phyloP scores from a whole-genome alignment of 208 protist species.

The Leishmania mexicana region DNA sequence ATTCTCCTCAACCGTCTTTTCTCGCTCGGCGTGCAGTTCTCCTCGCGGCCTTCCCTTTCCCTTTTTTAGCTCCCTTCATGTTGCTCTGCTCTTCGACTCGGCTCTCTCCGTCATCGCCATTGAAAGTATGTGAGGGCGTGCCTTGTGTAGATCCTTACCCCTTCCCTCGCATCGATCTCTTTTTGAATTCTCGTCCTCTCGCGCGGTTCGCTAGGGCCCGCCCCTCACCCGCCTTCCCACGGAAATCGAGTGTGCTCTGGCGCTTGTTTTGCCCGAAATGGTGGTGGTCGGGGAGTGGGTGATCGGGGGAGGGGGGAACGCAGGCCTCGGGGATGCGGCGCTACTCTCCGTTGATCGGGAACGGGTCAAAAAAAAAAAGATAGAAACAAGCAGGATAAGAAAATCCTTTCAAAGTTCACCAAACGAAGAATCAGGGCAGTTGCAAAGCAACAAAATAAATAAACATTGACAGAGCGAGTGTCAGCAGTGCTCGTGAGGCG shows the following conservation, averaged over 20 bases:
- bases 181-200: neutral
- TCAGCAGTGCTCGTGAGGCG: neutral
- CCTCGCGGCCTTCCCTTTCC: neutral
- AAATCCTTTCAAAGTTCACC: neutral
- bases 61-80: neutral
- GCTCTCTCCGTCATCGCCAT: neutral
- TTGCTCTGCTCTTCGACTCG: neutral
- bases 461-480: neutral
- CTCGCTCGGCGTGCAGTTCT: neutral
- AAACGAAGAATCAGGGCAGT: neutral
- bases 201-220: neutral
- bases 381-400: neutral
- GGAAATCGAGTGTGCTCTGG: neutral
- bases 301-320: neutral
- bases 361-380: neutral
- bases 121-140: neutral
- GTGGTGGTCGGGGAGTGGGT: too few species aligned
- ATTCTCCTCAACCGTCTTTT: neutral
- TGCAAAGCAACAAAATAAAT: neutral
- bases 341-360: neutral
- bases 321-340: neutral
- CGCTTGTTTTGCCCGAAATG: neutral
- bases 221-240: neutral
- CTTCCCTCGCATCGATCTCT: neutral
- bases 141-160: neutral